These are phyloP conservation scores for Chytriomyces confervae DNA, from an alignment of 192 early-diverging fungal species.

Conservation along the genomic window DNA sequence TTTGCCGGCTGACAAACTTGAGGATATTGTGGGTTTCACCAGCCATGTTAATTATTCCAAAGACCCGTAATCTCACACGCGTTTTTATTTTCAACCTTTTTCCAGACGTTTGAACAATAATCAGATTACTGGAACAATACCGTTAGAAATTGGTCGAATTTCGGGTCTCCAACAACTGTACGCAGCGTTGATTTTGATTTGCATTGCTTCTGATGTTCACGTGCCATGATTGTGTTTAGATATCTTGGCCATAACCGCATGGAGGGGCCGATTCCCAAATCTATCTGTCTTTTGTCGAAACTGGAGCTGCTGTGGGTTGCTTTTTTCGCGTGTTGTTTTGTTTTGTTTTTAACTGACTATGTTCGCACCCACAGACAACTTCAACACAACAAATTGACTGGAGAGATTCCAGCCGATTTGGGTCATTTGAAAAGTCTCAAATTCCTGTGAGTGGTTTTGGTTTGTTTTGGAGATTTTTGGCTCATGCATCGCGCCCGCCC, in stretches of 20 bases:
- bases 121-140: constrained; percentile 8
- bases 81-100: background rate
- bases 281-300: background rate
- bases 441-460: constrained; percentile 13
- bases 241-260: constrained; percentile 23
- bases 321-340: background rate
- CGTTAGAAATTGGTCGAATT: constrained; percentile 1
- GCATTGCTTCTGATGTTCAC: background rate
- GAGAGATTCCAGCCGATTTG: constrained; percentile 14
- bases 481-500: background rate
- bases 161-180: constrained; percentile 7
- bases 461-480: background rate
- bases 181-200: background rate
- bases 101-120: constrained; percentile 17
- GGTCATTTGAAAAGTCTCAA: constrained; percentile 15
- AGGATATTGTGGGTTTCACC: background rate
- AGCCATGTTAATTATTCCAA: background rate
- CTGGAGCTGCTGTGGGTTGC: constrained; percentile 18
- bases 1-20: constrained; percentile 20
- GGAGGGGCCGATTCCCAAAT: constrained; percentile 6
- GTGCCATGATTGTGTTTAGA: background rate
- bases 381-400: constrained; percentile 16
- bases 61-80: background rate
- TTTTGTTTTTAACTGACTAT: background rate
- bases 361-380: constrained; percentile 5